phyloP scores from a whole-genome alignment of 805 yeast genomes.

The Cyberlindnera maritima region DNA sequence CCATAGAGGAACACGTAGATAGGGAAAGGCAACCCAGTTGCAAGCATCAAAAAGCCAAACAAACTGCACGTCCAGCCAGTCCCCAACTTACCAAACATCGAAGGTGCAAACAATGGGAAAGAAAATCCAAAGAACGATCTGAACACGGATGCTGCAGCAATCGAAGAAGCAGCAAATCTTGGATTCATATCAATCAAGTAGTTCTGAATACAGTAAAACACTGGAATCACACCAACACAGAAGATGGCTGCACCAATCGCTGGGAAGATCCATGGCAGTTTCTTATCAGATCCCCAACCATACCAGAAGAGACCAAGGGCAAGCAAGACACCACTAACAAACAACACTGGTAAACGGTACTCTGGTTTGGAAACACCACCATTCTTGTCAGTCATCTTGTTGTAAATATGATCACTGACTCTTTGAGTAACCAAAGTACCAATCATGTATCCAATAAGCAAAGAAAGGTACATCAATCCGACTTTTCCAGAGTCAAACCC shows the following conservation, averaged over 20 bases:
- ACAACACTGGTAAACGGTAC: slow-evolving; percentile 50
- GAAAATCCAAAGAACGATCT: slow-evolving; percentile 66
- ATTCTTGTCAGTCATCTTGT: slow-evolving; percentile 37
- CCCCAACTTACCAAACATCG: slow-evolving; percentile 54
- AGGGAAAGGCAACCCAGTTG: slow-evolving; percentile 68
- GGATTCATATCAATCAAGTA: slow-evolving; percentile 73
- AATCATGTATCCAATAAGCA: slow-evolving; percentile 51
- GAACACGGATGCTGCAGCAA: slow-evolving; percentile 66
- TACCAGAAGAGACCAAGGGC: slow-evolving; percentile 66
- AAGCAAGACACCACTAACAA: slow-evolving; percentile 47
- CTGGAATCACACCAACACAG: slow-evolving; percentile 56
- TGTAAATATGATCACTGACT: slow-evolving; percentile 40
- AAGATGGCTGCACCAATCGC: slow-evolving; percentile 57
- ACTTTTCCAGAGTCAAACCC: slow-evolving; percentile 45
- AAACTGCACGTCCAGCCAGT: slow-evolving; percentile 73
- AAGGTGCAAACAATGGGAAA: slow-evolving; percentile 63
- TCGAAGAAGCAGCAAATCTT: slow-evolving; percentile 63
- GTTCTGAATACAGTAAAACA: slow-evolving; percentile 65
- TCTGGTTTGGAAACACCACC: slow-evolving; percentile 61
- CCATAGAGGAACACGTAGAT: slow-evolving; percentile 55
- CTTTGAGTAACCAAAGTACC: slow-evolving; percentile 51
- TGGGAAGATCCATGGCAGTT: slow-evolving; percentile 62
- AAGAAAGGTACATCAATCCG: slow-evolving; percentile 58
- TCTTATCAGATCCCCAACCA: slow-evolving; percentile 66
- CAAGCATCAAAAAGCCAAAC: slow-evolving; percentile 54